Percentiles rank a stretch among this genome's conserved stretches.
Conservation (phyloP, 2,329 filamentous ascomycete species). For the Fusarium humuli region DNA sequence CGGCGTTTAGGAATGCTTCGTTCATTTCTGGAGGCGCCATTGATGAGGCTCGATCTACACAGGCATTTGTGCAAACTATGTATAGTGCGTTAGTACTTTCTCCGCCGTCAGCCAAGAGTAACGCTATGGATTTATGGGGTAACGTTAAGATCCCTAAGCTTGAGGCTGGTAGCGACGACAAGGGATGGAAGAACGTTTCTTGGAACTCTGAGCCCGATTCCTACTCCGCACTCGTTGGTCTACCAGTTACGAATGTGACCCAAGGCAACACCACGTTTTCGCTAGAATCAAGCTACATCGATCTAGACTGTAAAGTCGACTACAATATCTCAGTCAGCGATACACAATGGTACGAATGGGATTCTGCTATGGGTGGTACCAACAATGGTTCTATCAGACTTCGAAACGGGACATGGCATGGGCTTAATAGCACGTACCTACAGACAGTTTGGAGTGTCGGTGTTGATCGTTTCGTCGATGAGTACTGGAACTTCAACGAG, state of each 20-base stretch:
- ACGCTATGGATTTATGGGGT: conserved; percentile 18
- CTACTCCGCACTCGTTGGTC: background rate
- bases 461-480: conserved; percentile 3
- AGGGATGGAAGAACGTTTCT: background rate
- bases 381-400: background rate
- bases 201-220: background rate
- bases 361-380: background rate
- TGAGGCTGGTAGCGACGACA: background rate
- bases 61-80: background rate
- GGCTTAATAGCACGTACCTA: background rate
- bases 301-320: background rate
- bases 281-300: background rate
- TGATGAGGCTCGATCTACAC: background rate
- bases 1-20: background rate
- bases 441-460: background rate
- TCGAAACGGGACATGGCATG: conserved; percentile 23
- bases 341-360: background rate
- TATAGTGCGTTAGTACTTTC: background rate
- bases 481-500: background rate
- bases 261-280: background rate
- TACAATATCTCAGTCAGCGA: background rate
- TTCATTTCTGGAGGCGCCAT: background rate
- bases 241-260: background rate
- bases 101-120: background rate
- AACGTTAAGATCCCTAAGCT: conserved; percentile 25